Base-by-base conservation (phyloP, 371 early-diverging fungal species). In the Mortierella sp. region DNA sequence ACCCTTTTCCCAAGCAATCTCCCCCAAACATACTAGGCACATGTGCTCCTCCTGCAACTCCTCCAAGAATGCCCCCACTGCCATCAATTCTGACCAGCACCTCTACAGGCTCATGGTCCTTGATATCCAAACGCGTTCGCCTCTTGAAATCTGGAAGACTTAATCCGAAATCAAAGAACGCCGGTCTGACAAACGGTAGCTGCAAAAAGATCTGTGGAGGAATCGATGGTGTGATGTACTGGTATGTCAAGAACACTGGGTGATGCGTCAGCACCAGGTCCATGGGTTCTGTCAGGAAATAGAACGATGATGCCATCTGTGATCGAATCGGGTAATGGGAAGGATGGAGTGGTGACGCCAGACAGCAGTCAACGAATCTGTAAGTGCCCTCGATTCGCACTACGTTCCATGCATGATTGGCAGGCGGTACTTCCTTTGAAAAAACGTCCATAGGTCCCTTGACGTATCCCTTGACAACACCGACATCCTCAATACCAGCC, bases 361-460 rank as follows among this genome's bases (percentile, higher is more conserved):
- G 70, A 75, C 87, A 87, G 37, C 87, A 87, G 64, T 89, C 89
- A 26, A 89, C 80, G 50, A 89, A 81, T 6, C 87, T 79, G 43
- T 89, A 87, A 56, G 83, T 84, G 2, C 87, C 89, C 37, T 86
- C 86, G 15, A 89, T 80, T 59, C 86, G 83, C 8, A 89, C 86
- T 24, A 84, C 78, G 60, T 84, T 85, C 89, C 89, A 89, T 21
- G 84, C 89, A 72, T 89, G 89, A 44, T 87, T 88, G 0, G 80
- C 63, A 1, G 71, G 64, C 8, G 82, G 63, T 7, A 70, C 44
- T 24, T 81, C 71, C 30, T 82, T 70, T 8, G 71, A 54, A 19
- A 76, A 76, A 6, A 68, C 72, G 32, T 76, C 60, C 67, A 62
- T 61, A 4, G 59, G 69, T 61, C 86, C 86, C 62, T 83, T 81